phyloP scores from a whole-genome alignment of 2,329 filamentous ascomycete genomes.

The Stagonosporopsis chrysanthemi region DNA sequence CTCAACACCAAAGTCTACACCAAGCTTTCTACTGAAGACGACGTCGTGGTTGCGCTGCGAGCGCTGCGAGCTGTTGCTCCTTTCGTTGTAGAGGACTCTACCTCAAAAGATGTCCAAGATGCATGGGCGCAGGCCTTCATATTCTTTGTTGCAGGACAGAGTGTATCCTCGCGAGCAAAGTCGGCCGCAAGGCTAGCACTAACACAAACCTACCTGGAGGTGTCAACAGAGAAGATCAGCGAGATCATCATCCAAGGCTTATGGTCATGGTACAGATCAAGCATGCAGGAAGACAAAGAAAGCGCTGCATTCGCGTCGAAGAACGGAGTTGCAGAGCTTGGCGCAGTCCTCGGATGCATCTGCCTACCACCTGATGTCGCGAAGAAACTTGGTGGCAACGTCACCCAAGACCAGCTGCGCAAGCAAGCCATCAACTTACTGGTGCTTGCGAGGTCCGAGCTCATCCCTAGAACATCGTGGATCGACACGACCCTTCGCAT shows the following conservation, averaged over 20 bases:
- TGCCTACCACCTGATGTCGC: slow-evolving; percentile 65
- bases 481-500: slow-evolving; percentile 85
- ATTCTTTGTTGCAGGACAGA: slow-evolving; percentile 73
- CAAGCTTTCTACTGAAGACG: slow-evolving; percentile 76
- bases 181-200: slow-evolving; percentile 69
- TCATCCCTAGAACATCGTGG: slow-evolving; percentile 83
- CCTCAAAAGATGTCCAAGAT: slow-evolving; percentile 57
- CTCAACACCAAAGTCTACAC: slow-evolving; percentile 85
- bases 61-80: slow-evolving; percentile 70
- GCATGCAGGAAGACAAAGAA: slow-evolving; percentile 79
- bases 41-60: slow-evolving; percentile 77
- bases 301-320: slow-evolving; percentile 72
- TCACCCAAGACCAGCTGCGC: slow-evolving; percentile 64
- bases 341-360: slow-evolving; percentile 67
- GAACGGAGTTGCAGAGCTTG: slow-evolving; percentile 69
- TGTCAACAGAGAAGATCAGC: slow-evolving; percentile 64
- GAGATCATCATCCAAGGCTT: slow-evolving; percentile 73
- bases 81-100: slow-evolving; percentile 60
- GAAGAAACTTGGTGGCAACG: slow-evolving; percentile 51
- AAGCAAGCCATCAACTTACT: slow-evolving; percentile 78
- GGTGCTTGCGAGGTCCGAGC: slow-evolving; percentile 77
- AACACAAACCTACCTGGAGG: slow-evolving; percentile 67
- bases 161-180: slow-evolving; percentile 67
- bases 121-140: slow-evolving; percentile 87
- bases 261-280: slow-evolving; percentile 78